Evolutionary conservation across 2,329 filamentous ascomycete species (phyloP), one percentile per base, ranked within the genome.

Genomic region (Pestalotiopsis sp.): DNA sequence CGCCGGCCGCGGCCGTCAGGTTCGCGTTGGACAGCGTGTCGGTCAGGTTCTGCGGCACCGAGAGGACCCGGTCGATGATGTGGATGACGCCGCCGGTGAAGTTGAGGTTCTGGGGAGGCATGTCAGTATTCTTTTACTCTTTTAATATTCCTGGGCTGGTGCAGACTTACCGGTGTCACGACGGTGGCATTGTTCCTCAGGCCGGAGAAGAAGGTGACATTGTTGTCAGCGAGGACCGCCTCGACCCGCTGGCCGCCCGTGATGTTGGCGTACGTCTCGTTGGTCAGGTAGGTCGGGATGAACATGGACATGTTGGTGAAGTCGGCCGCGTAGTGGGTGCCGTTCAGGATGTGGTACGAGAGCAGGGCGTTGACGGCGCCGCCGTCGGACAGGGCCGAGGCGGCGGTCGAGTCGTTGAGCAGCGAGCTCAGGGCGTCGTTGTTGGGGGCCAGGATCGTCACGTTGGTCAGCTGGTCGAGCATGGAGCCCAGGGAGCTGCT

Each of bases 231-330:
- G 2, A 74, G 70, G n/a, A 80, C 72, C 4, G 81, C 82, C 69
- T 87, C 80, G 3, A 91, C 83, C 11, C 86, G 82, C 75, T 91
- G 90, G 1, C 88, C 88, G 41, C 84, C 86, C 3, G 87, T 88
- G 12, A 91, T 84, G 68, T 89, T 90, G 71, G 85, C 81, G 75
- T 85, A 91, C 0, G 81, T 79, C 25, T 80, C 64, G 71, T 88
- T 84, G 20, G 79, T 85, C 66, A 91, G 79, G 7, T 85, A 66
- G 0, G 82, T 84, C 3, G 77, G 77, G 36, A 83, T 72, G 58
- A 83, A 81, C 3, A 75, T 68, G 0, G 80, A 70, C 41, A 76
- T 75, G 31, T 74, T 71, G 23, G 68, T 70, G 58, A 81, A 73
- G 68, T 75, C 72, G 2, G 74, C 71, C 9, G 76, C 71, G 56